These are phyloP conservation scores for Pseudonectria foliicola DNA, from an alignment of 2,329 filamentous ascomycete genomes.

Conservation along the genomic window DNA sequence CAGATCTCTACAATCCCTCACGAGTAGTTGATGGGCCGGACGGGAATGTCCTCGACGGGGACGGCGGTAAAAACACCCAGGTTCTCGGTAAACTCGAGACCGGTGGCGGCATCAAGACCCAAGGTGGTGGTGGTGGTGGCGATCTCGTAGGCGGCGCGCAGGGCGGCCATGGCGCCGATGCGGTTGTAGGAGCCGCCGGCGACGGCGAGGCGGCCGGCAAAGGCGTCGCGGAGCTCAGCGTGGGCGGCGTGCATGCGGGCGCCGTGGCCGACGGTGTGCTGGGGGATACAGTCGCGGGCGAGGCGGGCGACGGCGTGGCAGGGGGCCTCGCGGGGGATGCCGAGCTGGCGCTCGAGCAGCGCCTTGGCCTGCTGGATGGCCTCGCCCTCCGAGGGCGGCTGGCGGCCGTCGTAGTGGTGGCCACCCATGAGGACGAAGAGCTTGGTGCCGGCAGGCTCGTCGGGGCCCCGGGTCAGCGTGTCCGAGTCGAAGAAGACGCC, in stretches of 20 bases:
- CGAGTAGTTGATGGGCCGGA: conserved; percentile 15
- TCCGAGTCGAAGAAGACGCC: conserved; percentile 91
- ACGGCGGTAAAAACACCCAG: conserved; percentile 19
- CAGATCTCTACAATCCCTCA: not conserved
- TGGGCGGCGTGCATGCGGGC: conserved; percentile 52
- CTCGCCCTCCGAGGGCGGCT: conserved; percentile 52
- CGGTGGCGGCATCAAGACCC: conserved; percentile 19
- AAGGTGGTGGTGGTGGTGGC: conserved; percentile 15
- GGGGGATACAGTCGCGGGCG: conserved; percentile 72
- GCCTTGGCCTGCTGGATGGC: conserved; percentile 62
- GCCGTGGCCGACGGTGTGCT: conserved; percentile 77
- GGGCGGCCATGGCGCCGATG: conserved; percentile 43
- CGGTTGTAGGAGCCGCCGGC: conserved; percentile 47
- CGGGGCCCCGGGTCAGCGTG: conserved; percentile 40
- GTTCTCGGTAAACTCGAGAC: conserved; percentile 21
- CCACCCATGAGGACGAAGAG: conserved; percentile 93
- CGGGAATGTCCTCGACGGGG: conserved; percentile 18
- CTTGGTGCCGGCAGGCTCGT: conserved; percentile 63
- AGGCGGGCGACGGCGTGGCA: conserved; percentile 52
- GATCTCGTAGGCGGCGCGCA: conserved; percentile 37
- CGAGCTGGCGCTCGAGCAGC: conserved; percentile 67
- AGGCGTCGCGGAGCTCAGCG: conserved; percentile 46
- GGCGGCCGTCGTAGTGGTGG: conserved; percentile 62
- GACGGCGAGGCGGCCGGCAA: conserved; percentile 58
- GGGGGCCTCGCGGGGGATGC: conserved; percentile 54